These are phyloP conservation scores for Shiraia bambusicola DNA, from an alignment of 2,329 filamentous ascomycete genomes.

Conservation along the genomic window DNA sequence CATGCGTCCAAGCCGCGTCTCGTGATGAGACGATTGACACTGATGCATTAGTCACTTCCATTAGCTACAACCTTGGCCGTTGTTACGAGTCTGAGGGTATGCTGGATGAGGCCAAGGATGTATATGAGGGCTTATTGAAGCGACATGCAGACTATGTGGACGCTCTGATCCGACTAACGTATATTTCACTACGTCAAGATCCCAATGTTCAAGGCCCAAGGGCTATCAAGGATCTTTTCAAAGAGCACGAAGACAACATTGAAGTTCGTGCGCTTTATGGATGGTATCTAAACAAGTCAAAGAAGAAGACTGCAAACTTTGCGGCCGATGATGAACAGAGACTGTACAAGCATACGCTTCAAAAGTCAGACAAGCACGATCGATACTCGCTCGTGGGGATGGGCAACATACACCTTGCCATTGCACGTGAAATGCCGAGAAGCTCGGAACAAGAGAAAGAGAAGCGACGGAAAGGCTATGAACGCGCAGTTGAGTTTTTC, in stretches of 20 bases:
- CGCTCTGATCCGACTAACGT: constrained; percentile 82
- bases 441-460: constrained; percentile 88
- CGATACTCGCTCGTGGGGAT: constrained; percentile 95
- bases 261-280: constrained; percentile 92
- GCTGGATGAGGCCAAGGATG: constrained; percentile 78
- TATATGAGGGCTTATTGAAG: constrained; percentile 82
- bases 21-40: constrained; percentile 76
- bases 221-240: constrained; percentile 80
- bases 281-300: constrained; percentile 90
- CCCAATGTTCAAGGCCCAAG: constrained; percentile 86
- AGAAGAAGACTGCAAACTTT: constrained; percentile 78
- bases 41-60: constrained; percentile 89
- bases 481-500: constrained; percentile 95
- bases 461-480: constrained; percentile 82
- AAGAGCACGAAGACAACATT: constrained; percentile 78
- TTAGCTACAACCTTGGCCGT: constrained; percentile 93
- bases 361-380: constrained; percentile 90
- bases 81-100: constrained; percentile 87
- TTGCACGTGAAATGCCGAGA: constrained; percentile 91
- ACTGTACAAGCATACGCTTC: constrained; percentile 94
- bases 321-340: constrained; percentile 88
- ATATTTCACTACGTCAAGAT: constrained; percentile 79
- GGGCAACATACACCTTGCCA: constrained; percentile 89
- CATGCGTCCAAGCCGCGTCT: constrained; percentile 79
- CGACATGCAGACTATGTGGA: constrained; percentile 92